phyloP scores from a whole-genome alignment of 129 eudicot genomes.

The Tanacetum coccineum region DNA sequence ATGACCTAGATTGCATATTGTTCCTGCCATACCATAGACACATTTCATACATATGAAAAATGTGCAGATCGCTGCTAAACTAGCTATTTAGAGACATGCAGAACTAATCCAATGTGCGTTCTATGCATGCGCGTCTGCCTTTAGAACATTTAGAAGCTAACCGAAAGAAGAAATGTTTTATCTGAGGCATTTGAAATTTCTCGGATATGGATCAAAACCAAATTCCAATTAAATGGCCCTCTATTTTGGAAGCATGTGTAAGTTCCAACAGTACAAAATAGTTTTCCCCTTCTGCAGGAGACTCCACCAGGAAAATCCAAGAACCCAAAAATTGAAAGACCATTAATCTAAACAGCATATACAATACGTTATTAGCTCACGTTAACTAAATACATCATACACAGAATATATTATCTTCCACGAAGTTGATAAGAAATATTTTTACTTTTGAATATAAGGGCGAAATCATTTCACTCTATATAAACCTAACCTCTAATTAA shows the following conservation, averaged over 20 bases:
- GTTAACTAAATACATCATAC: background rate
- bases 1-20: too few species aligned
- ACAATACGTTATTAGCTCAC: background rate
- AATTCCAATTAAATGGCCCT: background rate
- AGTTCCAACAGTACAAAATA: background rate
- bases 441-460: background rate
- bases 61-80: background rate
- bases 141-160: background rate
- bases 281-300: background rate
- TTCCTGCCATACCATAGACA: too few species aligned
- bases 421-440: background rate
- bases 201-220: background rate
- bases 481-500: background rate
- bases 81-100: background rate
- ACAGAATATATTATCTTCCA: constrained; percentile 16
- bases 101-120: background rate
- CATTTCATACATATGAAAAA: background rate
- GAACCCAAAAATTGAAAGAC: background rate
- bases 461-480: background rate
- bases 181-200: background rate
- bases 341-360: constrained; percentile 5
- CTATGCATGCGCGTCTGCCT: background rate
- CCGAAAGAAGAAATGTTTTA: background rate
- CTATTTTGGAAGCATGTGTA: background rate
- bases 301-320: background rate